Conservation (phyloP, 768 basidiomycete species). For the Phanerochaete sordida region DNA sequence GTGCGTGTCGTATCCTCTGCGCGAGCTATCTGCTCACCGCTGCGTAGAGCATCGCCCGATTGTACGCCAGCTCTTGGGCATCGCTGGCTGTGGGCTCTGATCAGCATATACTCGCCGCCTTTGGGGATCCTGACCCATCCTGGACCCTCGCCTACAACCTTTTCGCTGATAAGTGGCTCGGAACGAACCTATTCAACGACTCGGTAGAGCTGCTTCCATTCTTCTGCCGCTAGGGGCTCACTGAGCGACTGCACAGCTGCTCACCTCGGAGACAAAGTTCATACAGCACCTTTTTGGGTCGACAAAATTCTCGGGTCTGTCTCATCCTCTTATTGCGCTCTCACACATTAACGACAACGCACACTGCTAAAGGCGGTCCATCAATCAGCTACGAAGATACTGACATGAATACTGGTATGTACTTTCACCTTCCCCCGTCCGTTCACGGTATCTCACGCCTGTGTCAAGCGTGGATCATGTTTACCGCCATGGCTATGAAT, state of each 20-base stretch:
- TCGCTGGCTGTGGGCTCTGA: slow-evolving; percentile 9
- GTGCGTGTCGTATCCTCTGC: slow-evolving; percentile 12
- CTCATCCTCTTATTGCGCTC: too few species aligned
- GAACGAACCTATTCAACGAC: background rate
- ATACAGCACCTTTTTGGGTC: background rate
- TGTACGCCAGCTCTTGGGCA: slow-evolving; percentile 9
- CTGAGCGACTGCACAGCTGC: background rate
- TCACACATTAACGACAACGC: too few species aligned
- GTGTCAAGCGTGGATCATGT: too few species aligned
- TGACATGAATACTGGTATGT: too few species aligned
- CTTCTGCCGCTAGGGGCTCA: too few species aligned
- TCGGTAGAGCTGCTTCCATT: background rate
- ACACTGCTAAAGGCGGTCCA: too few species aligned
- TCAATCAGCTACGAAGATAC: too few species aligned
- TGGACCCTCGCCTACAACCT: slow-evolving; percentile 6
- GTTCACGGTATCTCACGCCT: too few species aligned
- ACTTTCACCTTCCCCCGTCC: too few species aligned
- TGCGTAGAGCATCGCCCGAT: slow-evolving; percentile 8
- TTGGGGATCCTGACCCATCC: background rate
- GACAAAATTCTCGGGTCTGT: too few species aligned
- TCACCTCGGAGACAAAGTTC: background rate
- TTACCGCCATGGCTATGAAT: too few species aligned
- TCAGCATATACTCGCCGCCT: background rate
- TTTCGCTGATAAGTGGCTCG: slow-evolving; percentile 1
- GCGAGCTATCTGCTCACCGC: background rate